These are phyloP conservation scores for Rhizopogon vesiculosus DNA, from an alignment of 768 basidiomycete genomes.

Conservation along the genomic window DNA sequence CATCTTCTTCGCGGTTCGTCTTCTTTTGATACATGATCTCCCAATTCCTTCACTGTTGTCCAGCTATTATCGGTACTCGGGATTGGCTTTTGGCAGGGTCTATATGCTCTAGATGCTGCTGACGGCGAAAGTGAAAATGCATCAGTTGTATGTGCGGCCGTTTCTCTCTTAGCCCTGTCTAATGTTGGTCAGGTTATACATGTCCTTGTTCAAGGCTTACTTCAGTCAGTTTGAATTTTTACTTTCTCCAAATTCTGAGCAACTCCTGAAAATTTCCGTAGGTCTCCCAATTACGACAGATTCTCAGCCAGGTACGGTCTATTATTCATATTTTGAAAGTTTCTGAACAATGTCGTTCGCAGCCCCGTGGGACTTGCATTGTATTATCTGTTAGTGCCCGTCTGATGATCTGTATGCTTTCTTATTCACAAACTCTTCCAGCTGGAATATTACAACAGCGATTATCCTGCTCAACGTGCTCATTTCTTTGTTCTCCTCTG, in stretches of 20 bases:
- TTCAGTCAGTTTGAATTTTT: constrained; percentile 50
- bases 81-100: constrained; percentile 79
- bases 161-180: background rate
- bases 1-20: constrained; percentile 80
- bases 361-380: constrained; percentile 60
- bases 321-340: background rate
- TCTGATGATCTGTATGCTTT: background rate
- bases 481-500: constrained; percentile 93
- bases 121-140: constrained; percentile 67
- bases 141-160: constrained; percentile 33
- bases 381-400: constrained; percentile 66
- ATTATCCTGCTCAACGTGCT: constrained; percentile 89
- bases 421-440: constrained; percentile 19
- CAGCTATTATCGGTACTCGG: constrained; percentile 80
- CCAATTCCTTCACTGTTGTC: background rate
- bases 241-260: constrained; percentile 1
- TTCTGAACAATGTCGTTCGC: background rate
- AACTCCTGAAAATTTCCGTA: constrained; percentile 16
- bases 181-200: constrained; percentile 51
- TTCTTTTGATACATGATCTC: background rate
- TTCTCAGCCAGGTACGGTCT: constrained; percentile 42
- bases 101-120: constrained; percentile 88
- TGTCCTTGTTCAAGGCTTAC: constrained; percentile 69
- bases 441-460: constrained; percentile 81
- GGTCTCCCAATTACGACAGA: constrained; percentile 63